Evolutionary conservation across 768 basidiomycete species (phyloP), one percentile per base, ranked within the genome.

Genomic region (Serendipita indica): DNA sequence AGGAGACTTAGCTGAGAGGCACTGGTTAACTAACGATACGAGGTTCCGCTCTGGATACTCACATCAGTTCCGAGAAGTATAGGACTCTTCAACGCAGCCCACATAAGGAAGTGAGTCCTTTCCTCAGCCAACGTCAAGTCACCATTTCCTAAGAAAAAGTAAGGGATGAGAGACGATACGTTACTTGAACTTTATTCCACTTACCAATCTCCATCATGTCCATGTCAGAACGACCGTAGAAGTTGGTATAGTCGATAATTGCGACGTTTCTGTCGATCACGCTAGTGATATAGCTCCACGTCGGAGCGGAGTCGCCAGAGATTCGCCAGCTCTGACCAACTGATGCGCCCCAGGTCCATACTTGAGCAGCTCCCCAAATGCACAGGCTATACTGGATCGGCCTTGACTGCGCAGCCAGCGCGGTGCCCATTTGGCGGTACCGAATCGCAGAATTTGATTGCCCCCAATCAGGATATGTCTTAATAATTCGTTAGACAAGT

Each of bases 401-500:
- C 7, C 70, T 70, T 3, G 73, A 64, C 57, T 74, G 72, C 3
- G 67, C 64, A 3, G 72, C 73, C 5, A 80, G 69, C 7, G 78
- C 79, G 14, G 70, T 73, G 13, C 77, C 74, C 79, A 81, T 79
- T 59, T 72, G 72, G 22, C 78, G 74, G 66, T 78, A 81, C 20
- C 79, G 73, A 60, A 79, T 73, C 20, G 75, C 78, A n/a, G 77
- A 76, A 59, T 80, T 79, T 3, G 79, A 81, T 79, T 75, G 67
- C 76, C 79, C 56, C 12, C 14, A 22, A 22, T 18, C 25, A 20
- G 16, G 49, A 20, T 63, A 49, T 57, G 33, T 20, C 18, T 57
- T 32, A 7, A 16, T 13, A 56, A 2, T 57, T 5, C 27, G 33
- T 52, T 30, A 20, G 18, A 45, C 2, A 57, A 30, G 35, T 2